Evolutionary conservation across 2,329 filamentous ascomycete species (phyloP).

Genomic region (Fusarium illudens): DNA sequence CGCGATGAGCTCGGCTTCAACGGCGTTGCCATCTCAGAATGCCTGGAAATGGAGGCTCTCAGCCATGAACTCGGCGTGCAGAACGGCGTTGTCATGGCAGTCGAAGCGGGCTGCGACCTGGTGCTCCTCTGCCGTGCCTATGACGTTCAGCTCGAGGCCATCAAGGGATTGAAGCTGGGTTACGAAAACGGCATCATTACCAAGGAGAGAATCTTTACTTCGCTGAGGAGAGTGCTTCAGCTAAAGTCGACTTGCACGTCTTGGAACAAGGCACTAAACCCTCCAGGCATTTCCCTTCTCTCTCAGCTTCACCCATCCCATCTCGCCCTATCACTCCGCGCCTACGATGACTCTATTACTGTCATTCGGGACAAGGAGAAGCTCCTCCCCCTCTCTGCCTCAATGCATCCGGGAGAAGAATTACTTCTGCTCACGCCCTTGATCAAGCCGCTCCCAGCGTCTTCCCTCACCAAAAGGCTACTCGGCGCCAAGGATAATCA

Average conservation of each 20-base stretch:
- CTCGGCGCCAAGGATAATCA: conserved; percentile 61
- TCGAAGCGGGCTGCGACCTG: conserved; percentile 94
- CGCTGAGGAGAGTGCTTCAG: conserved; percentile 77
- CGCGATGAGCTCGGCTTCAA: conserved; percentile 89
- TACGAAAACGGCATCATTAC: conserved; percentile 91
- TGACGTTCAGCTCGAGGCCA: conserved; percentile 87
- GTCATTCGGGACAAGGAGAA: conserved; percentile 90
- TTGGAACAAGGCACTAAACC: conserved; percentile 91
- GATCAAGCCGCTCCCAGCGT: conserved; percentile 91
- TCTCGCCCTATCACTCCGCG: conserved; percentile 79
- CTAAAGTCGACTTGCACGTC: conserved; percentile 88
- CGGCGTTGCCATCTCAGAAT: conserved; percentile 94
- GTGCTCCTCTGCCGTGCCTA: conserved; percentile 89
- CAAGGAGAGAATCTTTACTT: conserved; percentile 80
- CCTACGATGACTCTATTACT: conserved; percentile 92
- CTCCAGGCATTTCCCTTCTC: conserved; percentile 78
- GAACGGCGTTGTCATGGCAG: conserved; percentile 95
- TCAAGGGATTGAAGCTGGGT: conserved; percentile 87
- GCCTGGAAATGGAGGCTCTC: conserved; percentile 94
- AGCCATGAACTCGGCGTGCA: conserved; percentile 97
- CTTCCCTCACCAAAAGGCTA: conserved; percentile 78
- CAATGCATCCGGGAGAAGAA: conserved; percentile 85
- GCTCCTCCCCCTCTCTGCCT: conserved; percentile 81
- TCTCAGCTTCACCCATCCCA: conserved; percentile 85
- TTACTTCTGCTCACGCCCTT: conserved; percentile 88